Evolutionary conservation across 202 grass and related monocot species (phyloP).

Genomic region (Eragrostis tef): DNA sequence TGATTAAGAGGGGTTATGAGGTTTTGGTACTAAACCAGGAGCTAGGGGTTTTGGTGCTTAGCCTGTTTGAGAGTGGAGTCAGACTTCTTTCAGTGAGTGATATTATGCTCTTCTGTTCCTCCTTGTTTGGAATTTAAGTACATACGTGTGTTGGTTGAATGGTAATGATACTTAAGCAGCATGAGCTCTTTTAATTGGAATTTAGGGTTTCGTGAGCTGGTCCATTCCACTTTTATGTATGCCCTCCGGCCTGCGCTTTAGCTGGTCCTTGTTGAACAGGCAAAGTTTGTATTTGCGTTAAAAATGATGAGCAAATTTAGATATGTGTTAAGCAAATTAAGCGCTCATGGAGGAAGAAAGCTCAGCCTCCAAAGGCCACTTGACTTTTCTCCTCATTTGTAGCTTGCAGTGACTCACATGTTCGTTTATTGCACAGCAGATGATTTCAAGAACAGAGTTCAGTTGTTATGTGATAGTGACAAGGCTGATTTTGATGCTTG

Average conservation of each 20-base stretch:
- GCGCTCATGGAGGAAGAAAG: background rate
- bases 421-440: conserved; percentile 46
- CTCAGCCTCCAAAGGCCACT: background rate
- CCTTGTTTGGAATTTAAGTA: background rate
- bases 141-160: background rate
- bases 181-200: conserved; percentile 17
- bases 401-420: background rate
- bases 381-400: background rate
- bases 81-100: background rate
- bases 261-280: background rate
- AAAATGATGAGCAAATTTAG: background rate
- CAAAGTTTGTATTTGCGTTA: background rate
- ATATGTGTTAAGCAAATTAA: background rate
- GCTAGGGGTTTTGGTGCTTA: background rate
- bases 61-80: conserved; percentile 1
- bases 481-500: conserved; percentile 61
- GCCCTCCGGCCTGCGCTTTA: background rate
- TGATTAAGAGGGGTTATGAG: background rate
- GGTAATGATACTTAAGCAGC: background rate
- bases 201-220: conserved; percentile 31
- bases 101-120: background rate
- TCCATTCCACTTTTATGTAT: background rate
- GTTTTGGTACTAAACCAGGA: background rate
- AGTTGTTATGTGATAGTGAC: conserved; percentile 30
- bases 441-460: conserved; percentile 53